A percentile compares a stretch with the other conserved stretches of the same genome.
These are phyloP conservation scores for Quercus lobata DNA, from an alignment of 331 rosid species.

Conservation along the genomic window DNA sequence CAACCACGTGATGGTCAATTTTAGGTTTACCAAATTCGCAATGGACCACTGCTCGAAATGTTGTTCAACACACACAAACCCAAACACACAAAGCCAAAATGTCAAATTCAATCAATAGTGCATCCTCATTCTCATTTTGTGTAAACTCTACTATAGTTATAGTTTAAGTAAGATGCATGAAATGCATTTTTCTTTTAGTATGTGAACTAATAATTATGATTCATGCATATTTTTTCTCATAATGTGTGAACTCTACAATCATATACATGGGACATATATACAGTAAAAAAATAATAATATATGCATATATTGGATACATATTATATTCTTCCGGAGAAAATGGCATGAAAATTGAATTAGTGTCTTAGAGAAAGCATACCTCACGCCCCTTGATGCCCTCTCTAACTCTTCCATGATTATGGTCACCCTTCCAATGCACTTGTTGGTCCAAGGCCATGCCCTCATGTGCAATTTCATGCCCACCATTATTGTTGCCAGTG, in stretches of 20 bases:
- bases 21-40: neutral
- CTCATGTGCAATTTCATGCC: conserved; percentile 3
- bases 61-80: too few species aligned
- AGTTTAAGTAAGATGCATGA: too few species aligned
- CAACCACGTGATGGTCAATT: neutral
- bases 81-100: too few species aligned
- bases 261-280: too few species aligned
- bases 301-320: too few species aligned
- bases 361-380: conserved; percentile 30
- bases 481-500: conserved; percentile 18
- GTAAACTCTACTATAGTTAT: too few species aligned
- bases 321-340: neutral
- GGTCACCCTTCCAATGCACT: conserved; percentile 24
- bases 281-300: too few species aligned
- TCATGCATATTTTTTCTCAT: accelerated
- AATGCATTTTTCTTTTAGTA: too few species aligned
- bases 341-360: conserved; percentile 4
- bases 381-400: conserved; percentile 32
- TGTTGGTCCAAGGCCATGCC: conserved; percentile 11
- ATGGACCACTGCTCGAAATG: neutral
- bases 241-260: too few species aligned
- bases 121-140: too few species aligned
- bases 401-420: conserved; percentile 21
- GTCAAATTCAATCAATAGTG: too few species aligned
- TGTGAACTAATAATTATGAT: too few species aligned